Evolutionary conservation across 2,329 filamentous ascomycete genomes (phyloP).

Genomic region (Epichloe festucae): DNA sequence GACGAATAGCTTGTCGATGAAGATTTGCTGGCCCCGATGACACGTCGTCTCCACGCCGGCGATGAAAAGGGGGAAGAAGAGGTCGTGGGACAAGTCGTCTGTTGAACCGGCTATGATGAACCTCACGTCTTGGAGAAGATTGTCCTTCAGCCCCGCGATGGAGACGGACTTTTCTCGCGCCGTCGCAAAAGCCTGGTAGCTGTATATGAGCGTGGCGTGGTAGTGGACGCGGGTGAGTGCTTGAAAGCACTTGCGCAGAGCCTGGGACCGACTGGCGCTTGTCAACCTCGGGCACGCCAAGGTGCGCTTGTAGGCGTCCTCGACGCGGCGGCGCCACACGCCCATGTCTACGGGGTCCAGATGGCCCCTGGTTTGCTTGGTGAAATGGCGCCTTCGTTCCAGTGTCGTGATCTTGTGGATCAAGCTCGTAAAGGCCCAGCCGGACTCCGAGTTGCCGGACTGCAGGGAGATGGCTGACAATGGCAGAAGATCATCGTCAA

Average conservation of each 20-base stretch:
- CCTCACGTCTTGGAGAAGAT: slow-evolving; percentile 2
- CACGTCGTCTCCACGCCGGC: slow-evolving; percentile 3
- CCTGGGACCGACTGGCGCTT: slow-evolving; percentile 1
- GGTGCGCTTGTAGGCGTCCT: not conserved
- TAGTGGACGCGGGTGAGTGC: slow-evolving; percentile 9
- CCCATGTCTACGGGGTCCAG: slow-evolving; percentile 1
- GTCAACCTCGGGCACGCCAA: slow-evolving; percentile 6
- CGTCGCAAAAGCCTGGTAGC: slow-evolving; percentile 10
- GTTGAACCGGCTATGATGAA: slow-evolving; percentile 2
- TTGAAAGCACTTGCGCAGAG: slow-evolving; percentile 7
- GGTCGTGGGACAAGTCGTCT: slow-evolving; percentile 4
- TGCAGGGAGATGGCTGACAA: not conserved
- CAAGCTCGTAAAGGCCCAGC: slow-evolving; percentile 5
- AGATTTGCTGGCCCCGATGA: not conserved
- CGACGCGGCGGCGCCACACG: not conserved
- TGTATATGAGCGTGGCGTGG: slow-evolving; percentile 10
- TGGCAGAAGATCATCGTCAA: slow-evolving; percentile 1
- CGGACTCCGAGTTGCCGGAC: not conserved
- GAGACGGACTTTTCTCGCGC: not conserved
- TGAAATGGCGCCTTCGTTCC: slow-evolving; percentile 1
- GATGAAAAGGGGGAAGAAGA: slow-evolving; percentile 8
- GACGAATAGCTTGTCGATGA: slow-evolving; percentile 3
- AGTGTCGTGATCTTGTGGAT: slow-evolving; percentile 3
- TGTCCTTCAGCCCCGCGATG: not conserved
- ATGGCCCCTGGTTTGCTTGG: not conserved